phyloP scores from a whole-genome alignment of 768 basidiomycete species.

The Chalciporus chontae region DNA sequence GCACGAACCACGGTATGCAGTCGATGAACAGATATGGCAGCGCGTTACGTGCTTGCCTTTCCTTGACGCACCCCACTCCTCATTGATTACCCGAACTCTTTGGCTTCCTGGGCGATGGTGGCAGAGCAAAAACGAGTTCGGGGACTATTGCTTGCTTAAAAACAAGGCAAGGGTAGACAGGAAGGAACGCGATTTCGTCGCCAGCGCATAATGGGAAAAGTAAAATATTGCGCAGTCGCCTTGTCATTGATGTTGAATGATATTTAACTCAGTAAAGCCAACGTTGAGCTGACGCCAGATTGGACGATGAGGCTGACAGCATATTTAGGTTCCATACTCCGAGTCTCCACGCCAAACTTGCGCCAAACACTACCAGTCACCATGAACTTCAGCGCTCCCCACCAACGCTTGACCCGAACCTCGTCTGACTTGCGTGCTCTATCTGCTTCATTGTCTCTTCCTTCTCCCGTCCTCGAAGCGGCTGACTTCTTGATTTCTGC shows the following conservation, averaged over 20 bases:
- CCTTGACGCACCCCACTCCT: conserved; percentile 76
- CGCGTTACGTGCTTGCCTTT: conserved; percentile 78
- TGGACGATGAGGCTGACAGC: background rate
- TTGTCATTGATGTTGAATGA: background rate
- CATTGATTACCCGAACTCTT: conserved; percentile 67
- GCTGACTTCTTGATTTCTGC: conserved; percentile 32
- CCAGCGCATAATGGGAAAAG: conserved; percentile 5
- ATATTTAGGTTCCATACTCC: background rate
- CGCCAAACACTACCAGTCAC: background rate
- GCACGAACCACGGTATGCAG: conserved; percentile 78
- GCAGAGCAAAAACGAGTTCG: conserved; percentile 70
- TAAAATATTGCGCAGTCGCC: conserved; percentile 1
- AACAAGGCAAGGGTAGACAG: conserved; percentile 40
- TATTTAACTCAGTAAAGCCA: background rate
- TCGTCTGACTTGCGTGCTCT: conserved; percentile 40
- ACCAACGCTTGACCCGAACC: conserved; percentile 34
- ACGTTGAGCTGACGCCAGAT: conserved; percentile 20
- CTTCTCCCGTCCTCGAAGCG: conserved; percentile 46
- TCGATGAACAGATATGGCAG: conserved; percentile 70
- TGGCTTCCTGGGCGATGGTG: conserved; percentile 76
- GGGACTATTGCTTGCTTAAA: conserved; percentile 87
- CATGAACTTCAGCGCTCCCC: conserved; percentile 17
- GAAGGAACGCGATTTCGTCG: conserved; percentile 24
- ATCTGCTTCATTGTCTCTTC: conserved; percentile 34
- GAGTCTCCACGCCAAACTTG: background rate